A percentile compares a stretch with the other conserved stretches of the same genome.
Evolutionary conservation across 805 yeast species (phyloP).

Genomic region (Grigorovia jiainica): DNA sequence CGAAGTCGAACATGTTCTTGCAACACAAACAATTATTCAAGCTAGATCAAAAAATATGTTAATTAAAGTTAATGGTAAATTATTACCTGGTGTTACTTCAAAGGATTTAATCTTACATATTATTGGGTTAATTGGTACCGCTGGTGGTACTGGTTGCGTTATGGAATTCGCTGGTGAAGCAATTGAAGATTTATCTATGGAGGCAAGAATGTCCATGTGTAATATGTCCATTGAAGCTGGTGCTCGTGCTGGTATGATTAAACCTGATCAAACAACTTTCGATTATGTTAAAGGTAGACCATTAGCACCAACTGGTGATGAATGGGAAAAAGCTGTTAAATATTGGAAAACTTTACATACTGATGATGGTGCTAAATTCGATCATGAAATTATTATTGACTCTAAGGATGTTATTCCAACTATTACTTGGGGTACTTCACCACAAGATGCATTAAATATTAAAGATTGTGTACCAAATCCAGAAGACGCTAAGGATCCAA

Average conservation of each 20-base stretch:
- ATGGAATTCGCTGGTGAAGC: slow-evolving; percentile 97
- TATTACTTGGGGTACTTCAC: slow-evolving; percentile 99
- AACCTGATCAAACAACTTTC: slow-evolving; percentile 86
- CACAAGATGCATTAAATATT: slow-evolving; percentile 96
- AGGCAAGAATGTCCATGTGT: slow-evolving; percentile 99
- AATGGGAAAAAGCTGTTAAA: slow-evolving; percentile 88
- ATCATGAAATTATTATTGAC: slow-evolving; percentile 68
- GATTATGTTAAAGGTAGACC: slow-evolving; percentile 90
- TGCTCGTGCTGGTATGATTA: slow-evolving; percentile 99
- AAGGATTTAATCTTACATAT: slow-evolving; percentile 92
- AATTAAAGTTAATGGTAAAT: slow-evolving; percentile 73
- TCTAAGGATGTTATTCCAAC: slow-evolving; percentile 90
- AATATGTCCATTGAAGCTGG: slow-evolving; percentile 99
- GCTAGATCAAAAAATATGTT: slow-evolving; percentile 94
- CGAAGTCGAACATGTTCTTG: slow-evolving; percentile 97
- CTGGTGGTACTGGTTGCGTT: slow-evolving; percentile 98
- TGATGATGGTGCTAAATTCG: slow-evolving; percentile 88
- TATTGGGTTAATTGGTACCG: slow-evolving; percentile 95
- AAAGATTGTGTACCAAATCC: slow-evolving; percentile 91
- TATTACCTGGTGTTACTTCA: slow-evolving; percentile 85
- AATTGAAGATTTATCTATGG: slow-evolving; percentile 83
- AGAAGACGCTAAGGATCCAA: slow-evolving; percentile 56
- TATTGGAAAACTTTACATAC: slow-evolving; percentile 88
- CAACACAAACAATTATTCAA: slow-evolving; percentile 94
- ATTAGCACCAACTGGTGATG: slow-evolving; percentile 84